Base-by-base conservation (phyloP, 345 rosid genomes). In the Moringa oleifera region DNA sequence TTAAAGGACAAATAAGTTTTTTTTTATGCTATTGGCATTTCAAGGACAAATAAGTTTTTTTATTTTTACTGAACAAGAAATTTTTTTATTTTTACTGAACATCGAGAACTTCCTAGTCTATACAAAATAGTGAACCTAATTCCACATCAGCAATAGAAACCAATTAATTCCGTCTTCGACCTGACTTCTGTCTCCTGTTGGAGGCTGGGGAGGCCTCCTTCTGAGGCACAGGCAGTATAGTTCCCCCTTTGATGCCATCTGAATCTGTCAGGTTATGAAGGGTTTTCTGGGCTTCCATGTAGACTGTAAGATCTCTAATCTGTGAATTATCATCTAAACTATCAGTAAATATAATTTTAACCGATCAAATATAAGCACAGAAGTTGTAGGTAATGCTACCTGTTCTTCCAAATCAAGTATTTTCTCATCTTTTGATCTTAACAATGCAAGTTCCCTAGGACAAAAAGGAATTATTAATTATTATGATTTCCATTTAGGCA, bases 331-430 rank as follows among this genome's bases (percentile, higher is more conserved):
- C 45, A n/a, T n/a, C n/a, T n/a, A n/a, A n/a, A n/a, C n/a, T n/a
- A n/a, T n/a, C n/a, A n/a, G n/a, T n/a, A 25, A 51, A 9, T n/a
- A 24, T 45, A 18, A 46, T 57, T 25, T 66, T 53, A 62, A 58
- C 20, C 15, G 21, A n/a, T 9, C 0, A 45, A 10, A 41, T 8
- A n/a, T 28, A 24, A 20, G 0, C 20, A 18, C 18, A 53, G 21
- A 46, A 46, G n/a, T 22, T 12, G 8, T 65, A 0, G 20, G 22
- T 23, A 45, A 53, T 36, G 53, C 19, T 57, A 88, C 98, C 95
- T 92, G 96, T 73, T 90, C 96, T 73, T 88, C 86, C 53, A 90
- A 83, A 66, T 94, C 96, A 66, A 46, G 78, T 60, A 85, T 80
- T 52, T 28, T 77, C 80, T 79, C 88, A 31, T 86, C 89, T 81